phyloP scores from a whole-genome alignment of 768 basidiomycete species.

The Favolaschia claudopus region DNA sequence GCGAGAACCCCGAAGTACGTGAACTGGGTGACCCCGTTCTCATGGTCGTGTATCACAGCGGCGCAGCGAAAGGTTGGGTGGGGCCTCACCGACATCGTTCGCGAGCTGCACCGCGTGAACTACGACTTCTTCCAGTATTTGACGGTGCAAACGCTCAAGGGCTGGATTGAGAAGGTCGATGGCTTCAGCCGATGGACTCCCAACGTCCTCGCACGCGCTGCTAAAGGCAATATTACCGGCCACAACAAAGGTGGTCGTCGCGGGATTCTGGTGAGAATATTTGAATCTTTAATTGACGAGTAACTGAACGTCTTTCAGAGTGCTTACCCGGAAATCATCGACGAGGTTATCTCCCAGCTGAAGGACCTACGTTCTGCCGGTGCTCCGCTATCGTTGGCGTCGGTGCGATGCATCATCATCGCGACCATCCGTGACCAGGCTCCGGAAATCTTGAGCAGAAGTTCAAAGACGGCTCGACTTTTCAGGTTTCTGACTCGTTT shows the following conservation, averaged over 20 bases:
- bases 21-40: slow-evolving; percentile 15
- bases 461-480: slow-evolving; percentile 19
- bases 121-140: slow-evolving; percentile 12
- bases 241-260: slow-evolving; percentile 12
- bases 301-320: slow-evolving; percentile 25
- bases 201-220: not conserved
- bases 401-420: no score
- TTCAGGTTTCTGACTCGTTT: slow-evolving; percentile 28
- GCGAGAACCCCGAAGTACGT: not conserved
- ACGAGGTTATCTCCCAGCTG: not conserved
- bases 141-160: not conserved
- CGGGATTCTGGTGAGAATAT: slow-evolving; percentile 12
- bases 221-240: slow-evolving; percentile 10
- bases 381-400: not conserved
- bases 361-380: not conserved
- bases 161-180: slow-evolving; percentile 8
- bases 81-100: slow-evolving; percentile 3
- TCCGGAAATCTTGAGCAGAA: slow-evolving; percentile 29
- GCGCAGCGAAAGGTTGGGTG: slow-evolving; percentile 6
- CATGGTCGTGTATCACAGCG: slow-evolving; percentile 8
- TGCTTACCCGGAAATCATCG: not conserved
- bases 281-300: slow-evolving; percentile 19
- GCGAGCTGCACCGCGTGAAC: slow-evolving; percentile 8
- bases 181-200: slow-evolving; percentile 12
- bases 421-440: slow-evolving; percentile 17